A percentile compares a stretch with the other conserved stretches of the same genome.
phyloP scores from a whole-genome alignment of 331 rosid genomes.

The Quercus tomentella region DNA sequence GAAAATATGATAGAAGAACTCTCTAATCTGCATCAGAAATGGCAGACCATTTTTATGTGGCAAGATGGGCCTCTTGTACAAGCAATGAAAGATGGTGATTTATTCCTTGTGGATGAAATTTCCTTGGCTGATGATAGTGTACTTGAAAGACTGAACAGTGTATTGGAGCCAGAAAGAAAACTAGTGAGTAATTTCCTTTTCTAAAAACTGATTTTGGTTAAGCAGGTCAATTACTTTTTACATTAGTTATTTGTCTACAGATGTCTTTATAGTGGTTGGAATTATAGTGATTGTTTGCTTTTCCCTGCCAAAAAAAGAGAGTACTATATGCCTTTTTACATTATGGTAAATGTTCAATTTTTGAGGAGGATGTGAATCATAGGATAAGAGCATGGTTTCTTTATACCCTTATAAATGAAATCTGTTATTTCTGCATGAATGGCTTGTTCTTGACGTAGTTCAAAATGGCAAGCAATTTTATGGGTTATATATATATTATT shows the following conservation, averaged over 20 bases:
- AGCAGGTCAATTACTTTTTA: background rate
- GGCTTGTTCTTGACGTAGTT: background rate
- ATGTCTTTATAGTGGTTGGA: background rate
- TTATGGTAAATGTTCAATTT: background rate
- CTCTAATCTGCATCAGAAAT: constrained; percentile 53
- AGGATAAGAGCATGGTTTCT: no score
- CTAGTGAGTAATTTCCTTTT: constrained; percentile 42
- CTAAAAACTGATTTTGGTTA: background rate
- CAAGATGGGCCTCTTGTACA: constrained; percentile 90
- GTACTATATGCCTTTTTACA: background rate
- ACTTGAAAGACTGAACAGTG: constrained; percentile 94
- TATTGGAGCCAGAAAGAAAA: constrained; percentile 87
- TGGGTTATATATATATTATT: background rate
- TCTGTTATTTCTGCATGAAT: background rate
- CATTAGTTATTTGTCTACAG: background rate
- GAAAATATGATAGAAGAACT: constrained; percentile 46
- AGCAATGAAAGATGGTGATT: constrained; percentile 90
- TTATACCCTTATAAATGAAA: background rate
- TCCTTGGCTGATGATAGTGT: constrained; percentile 99
- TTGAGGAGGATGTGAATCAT: background rate
- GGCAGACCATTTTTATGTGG: constrained; percentile 92
- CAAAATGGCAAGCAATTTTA: background rate
- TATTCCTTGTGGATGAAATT: constrained; percentile 89
- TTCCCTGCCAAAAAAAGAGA: no score
- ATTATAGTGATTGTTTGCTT: background rate